Evolutionary conservation across 2,329 filamentous ascomycete species (phyloP).

Genomic region (Penicillium capsulatum): DNA sequence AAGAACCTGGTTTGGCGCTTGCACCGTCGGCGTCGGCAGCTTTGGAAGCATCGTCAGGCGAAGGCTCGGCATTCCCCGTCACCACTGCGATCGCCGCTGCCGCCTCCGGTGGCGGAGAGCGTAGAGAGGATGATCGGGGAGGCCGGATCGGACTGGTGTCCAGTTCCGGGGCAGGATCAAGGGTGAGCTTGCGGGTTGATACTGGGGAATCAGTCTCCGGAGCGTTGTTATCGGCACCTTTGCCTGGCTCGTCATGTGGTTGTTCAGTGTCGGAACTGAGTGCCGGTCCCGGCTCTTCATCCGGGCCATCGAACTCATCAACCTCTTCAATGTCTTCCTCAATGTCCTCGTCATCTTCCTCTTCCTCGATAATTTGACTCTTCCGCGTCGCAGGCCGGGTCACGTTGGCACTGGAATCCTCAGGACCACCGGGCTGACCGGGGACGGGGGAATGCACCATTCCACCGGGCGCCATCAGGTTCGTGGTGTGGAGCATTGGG

Average conservation of each 20-base stretch:
- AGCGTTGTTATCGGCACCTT: conserved; percentile 5
- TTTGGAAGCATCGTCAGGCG: conserved; percentile 2
- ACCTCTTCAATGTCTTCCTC: conserved; percentile 42
- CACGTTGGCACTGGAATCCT: conserved; percentile 12
- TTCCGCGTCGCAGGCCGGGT: conserved; percentile 33
- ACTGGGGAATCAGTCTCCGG: conserved; percentile 15
- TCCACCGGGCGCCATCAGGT: conserved; percentile 33
- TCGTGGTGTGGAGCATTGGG: conserved; percentile 40
- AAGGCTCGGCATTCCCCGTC: conserved; percentile 5
- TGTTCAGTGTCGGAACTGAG: conserved; percentile 8
- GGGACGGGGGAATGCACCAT: conserved; percentile 33
- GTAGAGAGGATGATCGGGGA: conserved; percentile 40
- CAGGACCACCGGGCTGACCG: conserved; percentile 23
- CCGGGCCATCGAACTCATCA: conserved; percentile 36
- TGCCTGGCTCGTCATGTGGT: conserved; percentile 8
- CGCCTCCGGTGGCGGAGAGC: conserved; percentile 15
- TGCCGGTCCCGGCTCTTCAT: conserved; percentile 27
- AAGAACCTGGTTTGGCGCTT: conserved; percentile 13
- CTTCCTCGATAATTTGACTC: conserved; percentile 45
- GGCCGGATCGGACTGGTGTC: conserved; percentile 31
- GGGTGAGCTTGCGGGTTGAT: conserved; percentile 22
- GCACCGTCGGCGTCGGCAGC: conserved; percentile 6
- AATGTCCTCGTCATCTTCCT: conserved; percentile 39
- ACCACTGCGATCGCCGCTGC: conserved; percentile 10
- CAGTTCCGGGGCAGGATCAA: conserved; percentile 33